Evolutionary conservation across 805 yeast species (phyloP), one percentile per base, ranked within the genome.

Genomic region (Zygosaccharomyces pseudorouxii): DNA sequence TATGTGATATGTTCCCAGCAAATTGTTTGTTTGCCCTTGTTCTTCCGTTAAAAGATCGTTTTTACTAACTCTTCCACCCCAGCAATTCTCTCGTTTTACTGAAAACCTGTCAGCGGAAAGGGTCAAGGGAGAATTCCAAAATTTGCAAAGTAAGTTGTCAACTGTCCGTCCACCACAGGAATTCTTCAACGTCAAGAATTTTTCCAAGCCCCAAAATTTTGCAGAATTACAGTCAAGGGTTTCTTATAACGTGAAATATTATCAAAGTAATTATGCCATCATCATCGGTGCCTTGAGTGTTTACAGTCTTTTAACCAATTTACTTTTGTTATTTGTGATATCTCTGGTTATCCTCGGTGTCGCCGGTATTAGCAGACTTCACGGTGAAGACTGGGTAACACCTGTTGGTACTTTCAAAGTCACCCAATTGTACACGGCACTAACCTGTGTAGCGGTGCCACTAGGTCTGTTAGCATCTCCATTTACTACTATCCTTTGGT

Each of bases 191-290:
- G 70, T 86, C 63, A 86, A 89, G 69, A 83, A 96, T 65, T 68
- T 93, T 53, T 86, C 96, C 31, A 89, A 89, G 67, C 99, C 99
- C 18, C 81, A 79, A 47, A 89, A 89, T 68, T 85, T 89, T 67
- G 82, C 85, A 42, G 99, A 93, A 57, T 74, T 86, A 44, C 99
- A 93, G 71, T 80, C 86, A 58, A 81, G 99, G 68, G 88, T 92
- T 37, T 71, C 84, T 39, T 93, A 80, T 76, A 93, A 93, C 70
- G 72, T 93, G 67, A 81, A 87, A 40, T 86, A 92, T 71, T 93
- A 82, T 71, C 82, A 88, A 50, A 83, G 95, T 46, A 93, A 93
- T 72, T 93, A 93, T 70, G 77, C 82, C 47, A 71, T 85, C 39
- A 78, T 93, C 45, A 80, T 90, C 46, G 78, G 81, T 10, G 67